A percentile compares a stretch with the other conserved stretches of the same genome.
phyloP scores from a whole-genome alignment of 805 yeast species.

The Komagataella phaffii region DNA sequence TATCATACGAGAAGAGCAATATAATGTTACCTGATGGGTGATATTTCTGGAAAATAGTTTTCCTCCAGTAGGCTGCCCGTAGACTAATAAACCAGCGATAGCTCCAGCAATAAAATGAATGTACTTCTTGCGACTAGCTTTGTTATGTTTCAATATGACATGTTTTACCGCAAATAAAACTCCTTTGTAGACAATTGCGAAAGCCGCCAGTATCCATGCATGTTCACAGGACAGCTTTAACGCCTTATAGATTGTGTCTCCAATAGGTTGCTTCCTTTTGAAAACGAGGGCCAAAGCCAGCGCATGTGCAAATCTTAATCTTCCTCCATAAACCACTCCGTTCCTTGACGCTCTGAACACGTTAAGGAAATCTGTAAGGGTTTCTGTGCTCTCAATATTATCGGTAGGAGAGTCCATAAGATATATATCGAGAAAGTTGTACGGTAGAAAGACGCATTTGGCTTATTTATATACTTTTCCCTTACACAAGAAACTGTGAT shows the following conservation, averaged over 20 bases:
- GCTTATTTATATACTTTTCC: not conserved
- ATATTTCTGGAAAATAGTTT: slow-evolving; percentile 18
- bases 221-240: slow-evolving; percentile 14
- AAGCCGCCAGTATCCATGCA: slow-evolving; percentile 17
- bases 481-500: not conserved
- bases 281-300: slow-evolving; percentile 3
- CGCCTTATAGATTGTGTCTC: not conserved
- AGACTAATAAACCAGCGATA: slow-evolving; percentile 15
- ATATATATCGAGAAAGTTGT: not conserved
- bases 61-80: slow-evolving; percentile 8
- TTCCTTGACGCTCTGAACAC: slow-evolving; percentile 2
- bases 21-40: slow-evolving; percentile 63
- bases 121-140: not conserved
- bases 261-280: slow-evolving; percentile 1
- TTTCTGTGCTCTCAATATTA: not conserved
- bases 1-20: slow-evolving; percentile 56
- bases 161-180: slow-evolving; percentile 2
- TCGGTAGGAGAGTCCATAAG: not conserved
- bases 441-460: not conserved
- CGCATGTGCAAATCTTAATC: slow-evolving; percentile 4
- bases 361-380: not conserved
- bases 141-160: not conserved
- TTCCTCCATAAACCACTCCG: slow-evolving; percentile 3
- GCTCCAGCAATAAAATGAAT: slow-evolving; percentile 16
- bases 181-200: slow-evolving; percentile 15